Percentiles rank a stretch among this genome's conserved stretches.
Evolutionary conservation across 164 flowering plant genomes (phyloP).

Genomic region (Umbilicus rupestris): DNA sequence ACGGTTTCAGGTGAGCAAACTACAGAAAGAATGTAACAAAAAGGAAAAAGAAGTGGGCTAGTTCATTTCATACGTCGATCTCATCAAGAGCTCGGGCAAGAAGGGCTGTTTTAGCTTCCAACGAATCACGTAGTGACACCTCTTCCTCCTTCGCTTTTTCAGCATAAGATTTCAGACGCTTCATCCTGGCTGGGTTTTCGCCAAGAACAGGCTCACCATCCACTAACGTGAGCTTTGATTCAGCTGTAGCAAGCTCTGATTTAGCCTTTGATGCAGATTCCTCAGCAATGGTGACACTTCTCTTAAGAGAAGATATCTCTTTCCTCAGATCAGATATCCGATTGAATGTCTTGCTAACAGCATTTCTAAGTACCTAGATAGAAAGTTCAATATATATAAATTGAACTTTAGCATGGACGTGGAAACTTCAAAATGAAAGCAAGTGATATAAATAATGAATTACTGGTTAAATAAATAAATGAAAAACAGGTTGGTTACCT

Average conservation of each 20-base stretch:
- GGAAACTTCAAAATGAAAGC: neutral
- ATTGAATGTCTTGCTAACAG: slow-evolving; percentile 77
- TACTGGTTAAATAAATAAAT: neutral
- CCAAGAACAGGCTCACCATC: slow-evolving; percentile 92
- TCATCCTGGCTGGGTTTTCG: slow-evolving; percentile 71
- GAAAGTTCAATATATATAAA: neutral
- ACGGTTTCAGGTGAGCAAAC: neutral
- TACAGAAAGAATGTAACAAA: neutral
- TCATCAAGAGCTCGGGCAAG: slow-evolving; percentile 71
- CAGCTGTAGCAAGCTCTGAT: slow-evolving; percentile 65
- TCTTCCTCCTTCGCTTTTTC: slow-evolving; percentile 65
- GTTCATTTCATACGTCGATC: slow-evolving; percentile 52
- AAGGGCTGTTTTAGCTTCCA: slow-evolving; percentile 91
- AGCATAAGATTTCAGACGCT: slow-evolving; percentile 57
- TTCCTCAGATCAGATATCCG: slow-evolving; percentile 81
- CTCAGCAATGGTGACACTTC: slow-evolving; percentile 44
- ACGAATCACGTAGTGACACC: slow-evolving; percentile 53
- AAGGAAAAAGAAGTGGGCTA: neutral
- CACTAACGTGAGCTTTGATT: slow-evolving; percentile 69
- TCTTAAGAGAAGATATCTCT: slow-evolving; percentile 61
- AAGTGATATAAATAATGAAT: neutral
- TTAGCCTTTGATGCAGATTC: slow-evolving; percentile 51
- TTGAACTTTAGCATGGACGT: neutral
- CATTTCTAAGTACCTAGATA: slow-evolving; percentile 75
- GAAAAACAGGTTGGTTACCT: slow-evolving; percentile 41